Percentiles rank a stretch among this genome's conserved stretches.
Evolutionary conservation across 1,284 basidiomycete genomes (phyloP).

Genomic region (Pyrrhoderma noxium): DNA sequence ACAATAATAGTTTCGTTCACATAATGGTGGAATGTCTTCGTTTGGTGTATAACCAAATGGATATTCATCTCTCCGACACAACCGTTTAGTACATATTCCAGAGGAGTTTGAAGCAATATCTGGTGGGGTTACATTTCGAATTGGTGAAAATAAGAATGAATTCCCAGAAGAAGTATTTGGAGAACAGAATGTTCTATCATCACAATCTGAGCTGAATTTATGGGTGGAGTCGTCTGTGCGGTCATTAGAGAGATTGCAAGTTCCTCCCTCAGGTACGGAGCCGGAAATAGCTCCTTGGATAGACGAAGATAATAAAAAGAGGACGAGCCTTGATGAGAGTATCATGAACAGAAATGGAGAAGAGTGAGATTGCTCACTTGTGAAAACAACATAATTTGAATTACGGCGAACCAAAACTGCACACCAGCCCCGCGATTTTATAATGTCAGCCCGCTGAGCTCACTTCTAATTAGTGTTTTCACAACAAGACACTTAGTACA

Average conservation of each 20-base stretch:
- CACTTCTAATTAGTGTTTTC: too few relatives aligned
- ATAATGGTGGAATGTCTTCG: slow-evolving; percentile 49
- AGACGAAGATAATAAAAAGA: too few relatives aligned
- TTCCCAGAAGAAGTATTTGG: slow-evolving; percentile 24
- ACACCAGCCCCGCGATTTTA: too few relatives aligned
- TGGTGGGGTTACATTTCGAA: not conserved
- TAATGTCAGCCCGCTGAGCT: too few relatives aligned
- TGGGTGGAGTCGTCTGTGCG: slow-evolving; percentile 52
- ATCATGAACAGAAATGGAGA: too few relatives aligned
- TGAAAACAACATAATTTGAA: too few relatives aligned
- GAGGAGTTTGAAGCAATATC: not conserved
- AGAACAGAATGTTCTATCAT: slow-evolving; percentile 53
- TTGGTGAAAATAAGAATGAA: not conserved
- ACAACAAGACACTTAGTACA: too few relatives aligned
- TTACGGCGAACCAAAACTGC: too few relatives aligned
- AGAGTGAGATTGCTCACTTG: too few relatives aligned
- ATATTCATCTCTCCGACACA: slow-evolving; percentile 60
- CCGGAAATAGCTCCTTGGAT: too few relatives aligned
- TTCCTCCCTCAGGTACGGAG: slow-evolving; percentile 18
- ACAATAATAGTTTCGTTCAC: slow-evolving; percentile 50
- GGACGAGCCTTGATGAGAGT: too few relatives aligned
- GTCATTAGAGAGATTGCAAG: slow-evolving; percentile 36
- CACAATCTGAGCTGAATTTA: slow-evolving; percentile 59
- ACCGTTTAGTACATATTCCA: slow-evolving; percentile 39
- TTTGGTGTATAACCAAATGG: slow-evolving; percentile 44